Percentiles rank a stretch among this genome's conserved stretches.
These are phyloP conservation scores for Gremmenia infestans DNA, from an alignment of 2,329 filamentous ascomycete genomes.

Conservation along the genomic window DNA sequence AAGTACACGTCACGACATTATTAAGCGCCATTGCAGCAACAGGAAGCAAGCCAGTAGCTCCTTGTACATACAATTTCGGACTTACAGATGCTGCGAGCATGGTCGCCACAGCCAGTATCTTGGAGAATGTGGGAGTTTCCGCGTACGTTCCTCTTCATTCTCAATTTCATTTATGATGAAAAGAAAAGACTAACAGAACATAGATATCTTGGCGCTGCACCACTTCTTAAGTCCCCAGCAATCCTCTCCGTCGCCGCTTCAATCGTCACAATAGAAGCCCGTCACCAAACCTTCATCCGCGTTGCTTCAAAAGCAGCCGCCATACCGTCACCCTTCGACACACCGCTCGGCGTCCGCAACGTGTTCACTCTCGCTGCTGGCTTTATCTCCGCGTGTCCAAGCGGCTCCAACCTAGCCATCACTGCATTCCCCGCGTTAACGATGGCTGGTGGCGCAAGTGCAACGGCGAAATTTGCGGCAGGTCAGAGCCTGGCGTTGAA, in stretches of 20 bases:
- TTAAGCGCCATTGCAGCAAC: conserved; percentile 55
- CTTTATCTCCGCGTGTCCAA: conserved; percentile 68
- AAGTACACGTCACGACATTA: conserved; percentile 55
- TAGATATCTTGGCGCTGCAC: conserved; percentile 61
- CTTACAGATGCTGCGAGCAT: conserved; percentile 62
- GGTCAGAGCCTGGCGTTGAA: conserved; percentile 42
- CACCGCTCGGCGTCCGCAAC: conserved; percentile 59
- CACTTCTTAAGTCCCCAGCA: conserved; percentile 52
- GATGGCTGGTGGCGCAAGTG: conserved; percentile 42
- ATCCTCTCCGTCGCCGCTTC: conserved; percentile 63
- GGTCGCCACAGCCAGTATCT: conserved; percentile 63
- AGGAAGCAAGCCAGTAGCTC: conserved; percentile 60
- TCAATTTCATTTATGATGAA: not conserved
- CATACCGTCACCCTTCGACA: conserved; percentile 66
- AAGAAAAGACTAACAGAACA: conserved; percentile 3
- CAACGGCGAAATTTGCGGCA: conserved; percentile 35
- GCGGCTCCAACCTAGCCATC: conserved; percentile 58
- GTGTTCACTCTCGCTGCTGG: conserved; percentile 70
- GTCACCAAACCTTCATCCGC: conserved; percentile 70
- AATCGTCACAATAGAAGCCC: conserved; percentile 68
- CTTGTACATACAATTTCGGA: conserved; percentile 68
- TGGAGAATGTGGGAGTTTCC: conserved; percentile 71
- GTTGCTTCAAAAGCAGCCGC: conserved; percentile 51
- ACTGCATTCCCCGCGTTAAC: conserved; percentile 56
- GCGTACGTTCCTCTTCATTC: conserved; percentile 42